Conservation (phyloP, 192 early-diverging fungal genomes). For the Entophlyctis luteolus region DNA sequence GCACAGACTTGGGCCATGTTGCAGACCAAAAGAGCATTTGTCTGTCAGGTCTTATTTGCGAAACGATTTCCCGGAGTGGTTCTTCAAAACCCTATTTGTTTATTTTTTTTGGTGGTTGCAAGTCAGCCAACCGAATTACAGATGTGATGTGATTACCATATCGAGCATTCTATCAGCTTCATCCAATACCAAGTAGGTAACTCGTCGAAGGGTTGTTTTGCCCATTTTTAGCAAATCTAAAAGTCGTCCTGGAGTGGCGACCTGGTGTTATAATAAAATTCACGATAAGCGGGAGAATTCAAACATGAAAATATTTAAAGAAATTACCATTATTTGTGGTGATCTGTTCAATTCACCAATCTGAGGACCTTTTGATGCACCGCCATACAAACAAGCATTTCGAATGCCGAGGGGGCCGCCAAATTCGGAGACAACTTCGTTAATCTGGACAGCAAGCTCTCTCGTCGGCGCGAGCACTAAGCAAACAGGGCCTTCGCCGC, state of each 20-base stretch:
- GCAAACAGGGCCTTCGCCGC: constrained; percentile 53
- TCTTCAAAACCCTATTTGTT: constrained; percentile 90
- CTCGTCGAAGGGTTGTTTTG: constrained; percentile 67
- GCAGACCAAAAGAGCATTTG: constrained; percentile 94
- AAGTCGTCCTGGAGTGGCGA: constrained; percentile 91
- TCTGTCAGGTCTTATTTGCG: constrained; percentile 61
- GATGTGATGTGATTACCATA: too few relatives aligned
- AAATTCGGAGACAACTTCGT: constrained; percentile 49
- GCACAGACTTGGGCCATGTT: constrained; percentile 90
- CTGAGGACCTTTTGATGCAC: constrained; percentile 71
- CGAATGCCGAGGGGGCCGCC: constrained; percentile 65
- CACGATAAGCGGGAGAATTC: constrained; percentile 51
- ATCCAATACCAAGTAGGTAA: constrained; percentile 88
- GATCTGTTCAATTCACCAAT: constrained; percentile 46
- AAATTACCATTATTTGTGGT: constrained; percentile 70
- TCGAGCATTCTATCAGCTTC: constrained; percentile 99
- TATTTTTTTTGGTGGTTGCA: too few relatives aligned
- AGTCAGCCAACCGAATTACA: too few relatives aligned
- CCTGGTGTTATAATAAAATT: not conserved
- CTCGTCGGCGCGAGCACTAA: constrained; percentile 72
- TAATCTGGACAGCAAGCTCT: constrained; percentile 53
- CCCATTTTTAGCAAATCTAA: constrained; percentile 76
- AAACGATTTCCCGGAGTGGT: constrained; percentile 82
- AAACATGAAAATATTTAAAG: constrained; percentile 27
- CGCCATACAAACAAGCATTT: constrained; percentile 80